These are phyloP conservation scores for Ophiostoma tasmaniense DNA, from an alignment of 2,329 filamentous ascomycete species.

Conservation along the genomic window DNA sequence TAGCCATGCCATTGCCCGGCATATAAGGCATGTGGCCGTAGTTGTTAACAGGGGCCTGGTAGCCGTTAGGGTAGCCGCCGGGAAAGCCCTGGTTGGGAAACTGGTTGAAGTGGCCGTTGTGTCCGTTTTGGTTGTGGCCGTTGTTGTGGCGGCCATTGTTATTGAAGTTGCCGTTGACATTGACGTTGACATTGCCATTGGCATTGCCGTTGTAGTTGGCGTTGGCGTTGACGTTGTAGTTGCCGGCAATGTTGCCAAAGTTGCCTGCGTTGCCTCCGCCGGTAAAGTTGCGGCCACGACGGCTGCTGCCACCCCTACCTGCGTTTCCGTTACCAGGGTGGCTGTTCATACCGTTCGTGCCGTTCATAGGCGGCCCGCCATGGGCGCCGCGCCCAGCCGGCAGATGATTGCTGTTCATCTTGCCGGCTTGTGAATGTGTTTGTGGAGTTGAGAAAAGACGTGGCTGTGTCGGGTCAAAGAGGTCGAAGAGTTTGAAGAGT, in stretches of 20 bases:
- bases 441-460: background rate
- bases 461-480: background rate
- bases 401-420: conserved; percentile 71
- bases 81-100: conserved; percentile 40
- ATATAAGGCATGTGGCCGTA: conserved; percentile 43
- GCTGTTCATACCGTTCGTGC: conserved; percentile 25
- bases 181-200: conserved; percentile 24
- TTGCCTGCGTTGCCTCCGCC: background rate
- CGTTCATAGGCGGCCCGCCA: conserved; percentile 33
- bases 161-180: conserved; percentile 21
- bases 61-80: conserved; percentile 36
- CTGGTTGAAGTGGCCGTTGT: conserved; percentile 29
- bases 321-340: conserved; percentile 23
- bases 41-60: conserved; percentile 37
- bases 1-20: conserved; percentile 6
- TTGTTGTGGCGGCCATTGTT: conserved; percentile 22
- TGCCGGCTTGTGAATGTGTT: conserved; percentile 52
- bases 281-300: conserved; percentile 26
- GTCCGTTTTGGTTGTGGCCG: conserved; percentile 28
- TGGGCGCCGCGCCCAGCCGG: conserved; percentile 58
- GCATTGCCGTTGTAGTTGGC: conserved; percentile 10
- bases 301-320: conserved; percentile 28
- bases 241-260: conserved; percentile 17
- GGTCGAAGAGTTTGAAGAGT: background rate
- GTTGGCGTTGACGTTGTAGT: conserved; percentile 20